Evolutionary conservation across 805 yeast genomes (phyloP), one percentile per base, ranked within the genome.

Genomic region (Wickerhamomyces bisporus): DNA sequence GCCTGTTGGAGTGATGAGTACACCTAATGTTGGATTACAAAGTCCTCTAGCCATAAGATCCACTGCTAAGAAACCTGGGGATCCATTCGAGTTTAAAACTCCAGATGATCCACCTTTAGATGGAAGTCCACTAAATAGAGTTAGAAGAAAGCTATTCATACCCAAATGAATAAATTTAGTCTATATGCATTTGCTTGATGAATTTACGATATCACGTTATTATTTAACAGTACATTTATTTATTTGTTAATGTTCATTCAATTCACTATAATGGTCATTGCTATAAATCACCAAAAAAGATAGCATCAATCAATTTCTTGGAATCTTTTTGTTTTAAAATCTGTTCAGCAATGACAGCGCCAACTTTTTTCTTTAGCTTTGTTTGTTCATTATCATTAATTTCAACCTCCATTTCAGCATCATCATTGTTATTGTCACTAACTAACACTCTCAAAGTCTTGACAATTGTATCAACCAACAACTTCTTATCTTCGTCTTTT

Each of bases 231-330:
- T n/a, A n/a, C n/a, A n/a, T n/a, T n/a, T n/a, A n/a, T n/a, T n/a
- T n/a, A n/a, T n/a, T n/a, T n/a, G n/a, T n/a, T n/a, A n/a, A n/a
- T n/a, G n/a, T 27, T n/a, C 11, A 27, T 27, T 21, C 24, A 21
- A 7, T 10, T 21, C 10, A 7, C 10, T 21, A 7, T 7, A 21
- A 7, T 21, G 7, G 10, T 24, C 27, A 43, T 23, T 34, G 23
- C 27, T 42, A 40, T 17, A 55, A 39, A 49, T 81, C 89, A 8
- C 91, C 95, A 55, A 84, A 81, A 56, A 83, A 84, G 10, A 86
- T 71, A 6, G 88, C 88, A 43, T 75, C 66, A 21, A 70, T 70
- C 12, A 84, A 65, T 30, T 64, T 70, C 42, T 61, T 65, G 2
- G 78, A 75, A 53, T 65, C 74, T 2, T 61, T 58, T 41, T 73